A percentile compares a stretch with the other conserved stretches of the same genome.
These are phyloP conservation scores for Phytophthora hybrid DNA, from an alignment of 352 stramenopile genomes.

Conservation along the genomic window DNA sequence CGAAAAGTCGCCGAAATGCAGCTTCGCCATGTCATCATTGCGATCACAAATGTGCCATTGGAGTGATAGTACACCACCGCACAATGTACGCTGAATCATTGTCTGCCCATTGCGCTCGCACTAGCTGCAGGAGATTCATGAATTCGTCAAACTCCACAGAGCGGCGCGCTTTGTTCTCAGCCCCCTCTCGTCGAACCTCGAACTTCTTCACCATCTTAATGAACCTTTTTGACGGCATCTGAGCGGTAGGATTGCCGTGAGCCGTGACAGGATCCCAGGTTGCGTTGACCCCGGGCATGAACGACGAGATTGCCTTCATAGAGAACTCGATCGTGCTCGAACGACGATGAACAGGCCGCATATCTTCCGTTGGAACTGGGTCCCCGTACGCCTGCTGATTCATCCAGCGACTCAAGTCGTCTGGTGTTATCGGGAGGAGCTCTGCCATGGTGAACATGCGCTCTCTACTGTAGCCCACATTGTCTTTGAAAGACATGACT, in stretches of 20 bases:
- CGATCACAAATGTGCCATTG: conserved; percentile 17
- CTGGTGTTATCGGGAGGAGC: background rate
- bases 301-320: no score
- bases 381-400: background rate
- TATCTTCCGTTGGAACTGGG: background rate
- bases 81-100: conserved; percentile 8
- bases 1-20: conserved; percentile 20
- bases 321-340: no score
- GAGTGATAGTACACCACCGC: conserved; percentile 12
- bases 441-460: background rate
- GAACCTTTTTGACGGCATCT: conserved; percentile 22
- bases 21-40: conserved; percentile 28
- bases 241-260: conserved; percentile 28
- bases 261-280: conserved; percentile 13
- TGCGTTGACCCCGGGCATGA: background rate
- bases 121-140: conserved; percentile 7
- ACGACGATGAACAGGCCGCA: background rate
- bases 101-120: background rate
- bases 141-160: conserved; percentile 24
- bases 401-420: background rate
- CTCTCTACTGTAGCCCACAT: background rate
- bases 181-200: conserved; percentile 26
- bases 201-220: conserved; percentile 28
- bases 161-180: background rate
- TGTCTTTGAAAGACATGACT: background rate